These are phyloP conservation scores for Phyllosticta paracitricarpa DNA, from an alignment of 2,329 filamentous ascomycete species.

Conservation along the genomic window DNA sequence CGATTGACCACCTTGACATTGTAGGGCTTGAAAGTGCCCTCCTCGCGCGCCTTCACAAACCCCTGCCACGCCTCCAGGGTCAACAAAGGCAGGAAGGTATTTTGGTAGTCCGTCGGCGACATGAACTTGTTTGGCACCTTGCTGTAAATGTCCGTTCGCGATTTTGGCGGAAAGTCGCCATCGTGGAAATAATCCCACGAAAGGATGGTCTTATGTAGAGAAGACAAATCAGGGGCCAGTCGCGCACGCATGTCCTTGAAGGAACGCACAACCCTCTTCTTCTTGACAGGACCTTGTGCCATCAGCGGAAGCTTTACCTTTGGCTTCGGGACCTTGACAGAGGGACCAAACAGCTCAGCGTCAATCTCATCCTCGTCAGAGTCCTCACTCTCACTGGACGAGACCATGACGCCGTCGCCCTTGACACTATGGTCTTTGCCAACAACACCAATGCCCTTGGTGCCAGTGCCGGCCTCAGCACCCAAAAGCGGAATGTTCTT, in stretches of 20 bases:
- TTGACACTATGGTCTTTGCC: constrained; percentile 69
- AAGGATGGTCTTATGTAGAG: constrained; percentile 75
- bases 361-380: constrained; percentile 48
- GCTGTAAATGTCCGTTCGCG: constrained; percentile 59
- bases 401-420: constrained; percentile 85
- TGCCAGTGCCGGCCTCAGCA: constrained; percentile 66
- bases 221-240: constrained; percentile 77
- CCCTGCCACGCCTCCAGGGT: constrained; percentile 93
- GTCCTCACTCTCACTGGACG: constrained; percentile 53
- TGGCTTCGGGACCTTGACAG: constrained; percentile 36
- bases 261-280: constrained; percentile 68
- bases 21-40: constrained; percentile 69
- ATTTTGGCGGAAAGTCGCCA: constrained; percentile 72
- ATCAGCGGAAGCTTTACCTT: constrained; percentile 37
- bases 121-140: constrained; percentile 69
- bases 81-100: constrained; percentile 81
- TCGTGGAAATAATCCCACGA: constrained; percentile 92
- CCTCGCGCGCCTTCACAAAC: constrained; percentile 82
- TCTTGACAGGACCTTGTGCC: constrained; percentile 67
- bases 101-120: constrained; percentile 70
- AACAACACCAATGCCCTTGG: constrained; percentile 59
- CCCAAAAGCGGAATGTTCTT: constrained; percentile 34
- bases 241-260: constrained; percentile 91
- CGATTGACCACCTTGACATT: constrained; percentile 82
- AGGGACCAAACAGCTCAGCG: constrained; percentile 56